Conservation (phyloP, 1,284 basidiomycete species). For the Sanghuangporus weigelae region DNA sequence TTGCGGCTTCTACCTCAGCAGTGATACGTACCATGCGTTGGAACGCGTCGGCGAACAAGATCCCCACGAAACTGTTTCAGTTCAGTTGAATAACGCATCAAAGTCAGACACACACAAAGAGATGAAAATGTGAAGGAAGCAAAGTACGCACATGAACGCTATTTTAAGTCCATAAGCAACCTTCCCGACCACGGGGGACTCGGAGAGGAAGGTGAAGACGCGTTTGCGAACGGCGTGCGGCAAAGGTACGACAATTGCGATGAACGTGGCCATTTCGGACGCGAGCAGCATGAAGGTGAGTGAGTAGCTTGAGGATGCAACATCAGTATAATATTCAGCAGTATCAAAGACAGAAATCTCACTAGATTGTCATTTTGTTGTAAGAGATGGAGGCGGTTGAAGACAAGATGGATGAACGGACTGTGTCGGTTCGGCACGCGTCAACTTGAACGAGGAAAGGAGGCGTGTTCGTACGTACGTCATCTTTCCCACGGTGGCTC, state of each 20-base stretch:
- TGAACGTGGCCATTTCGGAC: conserved; percentile 75
- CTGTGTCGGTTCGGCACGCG: neutral
- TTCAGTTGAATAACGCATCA: neutral
- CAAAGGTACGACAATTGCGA: conserved; percentile 68
- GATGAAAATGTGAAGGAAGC: neutral
- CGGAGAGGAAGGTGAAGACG: conserved; percentile 74
- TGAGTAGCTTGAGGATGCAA: conserved; percentile 47
- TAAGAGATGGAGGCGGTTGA: conserved; percentile 5
- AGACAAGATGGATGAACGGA: neutral
- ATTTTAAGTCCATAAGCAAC: conserved; percentile 84
- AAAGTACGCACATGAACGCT: conserved; percentile 76
- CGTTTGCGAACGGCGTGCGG: conserved; percentile 69
- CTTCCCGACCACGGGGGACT: conserved; percentile 64
- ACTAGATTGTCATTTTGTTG: conserved; percentile 67
- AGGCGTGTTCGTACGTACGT: conserved; percentile 11
- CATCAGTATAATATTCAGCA: neutral
- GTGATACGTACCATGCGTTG: conserved; percentile 91
- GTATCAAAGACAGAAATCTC: conserved; percentile 23
- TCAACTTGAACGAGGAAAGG: neutral
- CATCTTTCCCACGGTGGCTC: conserved; percentile 13
- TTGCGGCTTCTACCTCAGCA: conserved; percentile 69
- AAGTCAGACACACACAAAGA: neutral
- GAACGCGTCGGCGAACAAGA: conserved; percentile 85
- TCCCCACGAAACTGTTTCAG: conserved; percentile 69
- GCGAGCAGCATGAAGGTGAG: conserved; percentile 75